Evolutionary conservation across 768 basidiomycete species (phyloP), one percentile per base, ranked within the genome.

Genomic region (Rhodosporidiobolus odoratus): DNA sequence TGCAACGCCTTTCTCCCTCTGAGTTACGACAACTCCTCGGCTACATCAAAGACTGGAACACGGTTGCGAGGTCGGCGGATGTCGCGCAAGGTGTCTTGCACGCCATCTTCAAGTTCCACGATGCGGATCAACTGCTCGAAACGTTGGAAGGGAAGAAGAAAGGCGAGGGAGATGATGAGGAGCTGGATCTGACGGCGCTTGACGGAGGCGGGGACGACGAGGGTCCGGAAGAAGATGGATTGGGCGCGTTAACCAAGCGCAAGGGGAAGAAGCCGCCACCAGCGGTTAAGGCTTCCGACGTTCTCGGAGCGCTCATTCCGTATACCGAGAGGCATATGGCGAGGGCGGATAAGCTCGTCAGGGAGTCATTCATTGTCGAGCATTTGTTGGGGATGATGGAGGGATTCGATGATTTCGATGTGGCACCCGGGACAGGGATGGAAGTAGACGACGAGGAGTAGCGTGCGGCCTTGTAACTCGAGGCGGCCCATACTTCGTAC

Each of bases 311-410:
- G 7, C 81, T 97, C 64, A 86, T 97, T 60, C 93, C 96, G 17
- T 99, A 98, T 78, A 94, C 94, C 15, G 92, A 95, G 78, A 85
- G 96, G 61, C 96, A 99, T 81, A 85, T 94, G 52, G 81, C 87
- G 45, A 83, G 94, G 75, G 85, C 93, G 79, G 91, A 94, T 68
- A 85, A 87, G 77, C 81, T 96, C 65, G 85, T 96, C 40, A 91
- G 96, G 81, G 96, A 98, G 77, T 96, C 92, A 78, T 98, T 92
- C 77, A 87, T 96, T 72, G 86, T 99, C 65, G 96, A 99, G 56
- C 73, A 74, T 23, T n/a, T 74, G 23, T 47, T 74, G 17, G 68
- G 73, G 21, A 68, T 71, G 73, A 74, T 74, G 73, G 73, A 74
- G 52, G 65, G 66, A 15, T 74, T 71, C 45, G 73, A 74, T 48